Conservation (phyloP, 768 basidiomycete genomes). For the Xerocomus potaroensis region DNA sequence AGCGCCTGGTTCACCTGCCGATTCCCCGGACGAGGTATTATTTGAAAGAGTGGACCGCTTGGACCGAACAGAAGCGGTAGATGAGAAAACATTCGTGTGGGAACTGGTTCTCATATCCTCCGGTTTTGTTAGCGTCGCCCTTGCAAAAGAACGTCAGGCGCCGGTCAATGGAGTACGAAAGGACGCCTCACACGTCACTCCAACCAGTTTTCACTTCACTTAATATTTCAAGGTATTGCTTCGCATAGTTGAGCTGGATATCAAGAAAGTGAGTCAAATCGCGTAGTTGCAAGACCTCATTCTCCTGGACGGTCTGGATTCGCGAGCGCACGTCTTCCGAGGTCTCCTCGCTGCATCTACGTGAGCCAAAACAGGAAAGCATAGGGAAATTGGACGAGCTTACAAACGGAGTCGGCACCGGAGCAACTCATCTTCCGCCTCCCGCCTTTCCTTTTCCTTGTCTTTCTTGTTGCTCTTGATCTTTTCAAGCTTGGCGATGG, state of each 20-base stretch:
- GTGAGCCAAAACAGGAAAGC: slow-evolving; percentile 6
- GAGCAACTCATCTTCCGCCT: slow-evolving; percentile 80
- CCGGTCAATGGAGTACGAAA: not conserved
- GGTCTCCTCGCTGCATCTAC: slow-evolving; percentile 67
- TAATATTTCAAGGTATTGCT: slow-evolving; percentile 69
- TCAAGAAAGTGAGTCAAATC: slow-evolving; percentile 73
- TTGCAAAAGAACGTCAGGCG: slow-evolving; percentile 15
- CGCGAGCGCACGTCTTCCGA: slow-evolving; percentile 78
- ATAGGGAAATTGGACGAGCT: slow-evolving; percentile 21
- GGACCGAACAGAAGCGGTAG: slow-evolving; percentile 30
- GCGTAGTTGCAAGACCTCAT: slow-evolving; percentile 65
- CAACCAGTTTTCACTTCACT: slow-evolving; percentile 64
- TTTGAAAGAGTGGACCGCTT: slow-evolving; percentile 28
- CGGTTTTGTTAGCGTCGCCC: slow-evolving; percentile 28
- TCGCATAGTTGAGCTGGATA: slow-evolving; percentile 67
- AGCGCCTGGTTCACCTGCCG: slow-evolving; percentile 32
- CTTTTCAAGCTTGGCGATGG: slow-evolving; percentile 65
- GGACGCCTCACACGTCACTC: slow-evolving; percentile 58
- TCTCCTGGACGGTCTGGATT: slow-evolving; percentile 77
- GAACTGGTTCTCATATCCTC: slow-evolving; percentile 19
- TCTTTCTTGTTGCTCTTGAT: slow-evolving; percentile 72
- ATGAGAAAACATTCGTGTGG: slow-evolving; percentile 14
- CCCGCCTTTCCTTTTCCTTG: slow-evolving; percentile 65
- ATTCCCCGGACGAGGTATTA: slow-evolving; percentile 26
- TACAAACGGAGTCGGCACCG: slow-evolving; percentile 73